phyloP scores from a whole-genome alignment of 306 rosid genomes.

The Prunus salicina region DNA sequence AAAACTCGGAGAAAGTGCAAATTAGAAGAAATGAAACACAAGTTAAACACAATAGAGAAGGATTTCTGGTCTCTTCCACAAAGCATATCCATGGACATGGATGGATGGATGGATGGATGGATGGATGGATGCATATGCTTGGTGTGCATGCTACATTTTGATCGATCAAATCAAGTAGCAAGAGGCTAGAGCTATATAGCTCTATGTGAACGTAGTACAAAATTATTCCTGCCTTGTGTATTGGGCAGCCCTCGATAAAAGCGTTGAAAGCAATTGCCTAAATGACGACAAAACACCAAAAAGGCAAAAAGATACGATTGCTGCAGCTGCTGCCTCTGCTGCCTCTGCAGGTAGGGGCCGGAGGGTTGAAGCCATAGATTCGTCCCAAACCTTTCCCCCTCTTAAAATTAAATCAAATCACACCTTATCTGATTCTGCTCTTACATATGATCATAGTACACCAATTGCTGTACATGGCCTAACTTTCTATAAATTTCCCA shows the following conservation, averaged over 20 bases:
- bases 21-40: no score
- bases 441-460: not conserved
- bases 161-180: not conserved
- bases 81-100: no score
- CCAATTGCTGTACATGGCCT: no score
- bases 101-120: no score
- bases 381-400: not conserved
- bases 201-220: not conserved
- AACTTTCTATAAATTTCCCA: no score
- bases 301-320: not conserved
- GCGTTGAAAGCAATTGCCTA: not conserved
- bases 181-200: no score
- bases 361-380: not conserved
- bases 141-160: not conserved
- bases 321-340: not conserved
- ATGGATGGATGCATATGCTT: no score
- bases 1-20: no score
- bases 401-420: no score
- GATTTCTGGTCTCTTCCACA: no score
- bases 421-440: not conserved
- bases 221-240: not conserved
- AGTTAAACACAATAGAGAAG: no score
- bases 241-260: not conserved
- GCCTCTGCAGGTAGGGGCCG: not conserved
- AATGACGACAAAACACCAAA: not conserved